phyloP scores from a whole-genome alignment of 1,284 basidiomycete genomes.

The Gymnopus androsaceus region DNA sequence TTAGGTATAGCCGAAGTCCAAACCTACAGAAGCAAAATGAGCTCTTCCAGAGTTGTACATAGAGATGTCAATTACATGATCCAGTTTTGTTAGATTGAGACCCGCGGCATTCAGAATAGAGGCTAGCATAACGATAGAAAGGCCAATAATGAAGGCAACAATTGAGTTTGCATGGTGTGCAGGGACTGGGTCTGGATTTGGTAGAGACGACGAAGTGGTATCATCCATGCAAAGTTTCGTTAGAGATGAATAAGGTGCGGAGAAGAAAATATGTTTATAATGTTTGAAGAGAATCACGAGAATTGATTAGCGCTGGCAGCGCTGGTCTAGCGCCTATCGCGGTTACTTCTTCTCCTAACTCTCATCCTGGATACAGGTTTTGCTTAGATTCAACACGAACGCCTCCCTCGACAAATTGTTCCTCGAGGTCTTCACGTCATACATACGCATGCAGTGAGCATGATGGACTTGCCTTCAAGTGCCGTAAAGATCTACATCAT shows the following conservation, averaged over 20 bases:
- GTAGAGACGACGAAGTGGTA: neutral
- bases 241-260: neutral
- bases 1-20: conserved; percentile 74
- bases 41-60: neutral
- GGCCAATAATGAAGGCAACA: conserved; percentile 78
- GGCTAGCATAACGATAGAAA: conserved; percentile 75
- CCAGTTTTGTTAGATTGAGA: conserved; percentile 81
- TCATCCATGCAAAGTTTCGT: conserved; percentile 16
- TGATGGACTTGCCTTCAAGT: no score
- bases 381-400: no score
- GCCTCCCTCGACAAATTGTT: no score
- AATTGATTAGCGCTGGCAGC: no score
- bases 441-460: no score
- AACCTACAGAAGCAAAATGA: conserved; percentile 43
- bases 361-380: no score
- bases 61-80: conserved; percentile 55
- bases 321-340: no score
- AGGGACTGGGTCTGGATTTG: conserved; percentile 27
- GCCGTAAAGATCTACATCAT: no score
- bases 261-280: neutral
- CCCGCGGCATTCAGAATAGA: conserved; percentile 85
- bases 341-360: no score
- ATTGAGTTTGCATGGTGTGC: conserved; percentile 57
- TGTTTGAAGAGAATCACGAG: neutral
- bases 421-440: no score